Evolutionary conservation across 352 stramenopile genomes (phyloP).

Genomic region (Globisporangium carolinianum): DNA sequence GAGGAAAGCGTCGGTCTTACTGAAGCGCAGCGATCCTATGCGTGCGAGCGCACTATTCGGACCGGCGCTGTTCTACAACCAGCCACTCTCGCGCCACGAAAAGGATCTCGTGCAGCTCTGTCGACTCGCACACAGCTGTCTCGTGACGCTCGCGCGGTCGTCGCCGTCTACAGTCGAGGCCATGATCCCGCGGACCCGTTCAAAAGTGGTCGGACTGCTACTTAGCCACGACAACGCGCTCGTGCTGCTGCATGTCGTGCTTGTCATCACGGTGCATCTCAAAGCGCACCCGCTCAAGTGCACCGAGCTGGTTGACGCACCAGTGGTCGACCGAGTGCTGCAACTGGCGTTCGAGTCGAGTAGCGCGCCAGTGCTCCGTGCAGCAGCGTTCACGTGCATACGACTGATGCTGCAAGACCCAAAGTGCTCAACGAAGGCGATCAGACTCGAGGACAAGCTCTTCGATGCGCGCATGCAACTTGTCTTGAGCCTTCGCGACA

Average conservation of each 20-base stretch:
- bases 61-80: constrained; percentile 4
- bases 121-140: constrained; percentile 12
- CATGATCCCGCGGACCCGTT: constrained; percentile 11
- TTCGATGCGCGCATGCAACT: constrained; percentile 4
- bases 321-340: constrained; percentile 2
- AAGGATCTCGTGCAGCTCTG: constrained; percentile 15
- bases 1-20: not conserved
- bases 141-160: constrained; percentile 3
- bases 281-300: constrained; percentile 10
- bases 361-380: not conserved
- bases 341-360: not conserved
- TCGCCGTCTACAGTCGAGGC: constrained; percentile 1
- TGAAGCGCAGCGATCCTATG: not conserved
- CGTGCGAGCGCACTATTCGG: not conserved
- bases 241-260: constrained; percentile 10
- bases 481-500: constrained; percentile 3
- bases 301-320: constrained; percentile 8
- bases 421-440: constrained; percentile 6
- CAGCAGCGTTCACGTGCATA: not conserved
- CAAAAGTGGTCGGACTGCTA: constrained; percentile 8
- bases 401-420: constrained; percentile 8
- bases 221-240: constrained; percentile 3
- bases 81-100: not conserved
- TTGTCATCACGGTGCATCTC: constrained; percentile 8
- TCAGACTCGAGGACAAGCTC: constrained; percentile 8